Percentiles rank a stretch among this genome's conserved stretches.
phyloP scores from a whole-genome alignment of 345 rosid genomes.

The Corymbia maculata region DNA sequence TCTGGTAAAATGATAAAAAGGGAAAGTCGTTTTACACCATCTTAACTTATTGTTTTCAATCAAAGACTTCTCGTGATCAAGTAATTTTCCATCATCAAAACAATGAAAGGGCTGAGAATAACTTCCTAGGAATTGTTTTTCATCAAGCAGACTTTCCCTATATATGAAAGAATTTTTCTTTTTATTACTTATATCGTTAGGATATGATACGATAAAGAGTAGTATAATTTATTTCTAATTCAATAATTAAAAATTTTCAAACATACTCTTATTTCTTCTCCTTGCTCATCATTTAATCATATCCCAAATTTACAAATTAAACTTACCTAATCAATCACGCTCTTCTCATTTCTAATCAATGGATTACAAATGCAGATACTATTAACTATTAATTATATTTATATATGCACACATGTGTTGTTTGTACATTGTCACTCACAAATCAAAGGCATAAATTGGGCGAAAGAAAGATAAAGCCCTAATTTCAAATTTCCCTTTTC shows the following conservation, averaged over 20 bases:
- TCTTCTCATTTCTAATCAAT: neutral
- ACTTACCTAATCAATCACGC: neutral
- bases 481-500: neutral
- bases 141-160: neutral
- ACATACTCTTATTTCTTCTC: neutral
- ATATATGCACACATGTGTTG: neutral
- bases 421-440: neutral
- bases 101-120: too few relatives aligned
- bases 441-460: neutral
- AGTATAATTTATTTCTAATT: neutral
- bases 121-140: too few relatives aligned
- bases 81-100: too few relatives aligned
- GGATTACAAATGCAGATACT: neutral
- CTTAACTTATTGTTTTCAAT: too few relatives aligned
- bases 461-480: neutral
- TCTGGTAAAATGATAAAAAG: neutral
- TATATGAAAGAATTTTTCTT: neutral
- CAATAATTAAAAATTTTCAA: neutral
- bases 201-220: neutral
- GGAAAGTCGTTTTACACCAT: neutral
- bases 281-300: neutral
- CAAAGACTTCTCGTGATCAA: neutral
- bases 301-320: neutral
- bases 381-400: neutral
- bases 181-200: neutral